Base-by-base conservation (phyloP, 2,329 filamentous ascomycete genomes). In the Botryotinia globosa region DNA sequence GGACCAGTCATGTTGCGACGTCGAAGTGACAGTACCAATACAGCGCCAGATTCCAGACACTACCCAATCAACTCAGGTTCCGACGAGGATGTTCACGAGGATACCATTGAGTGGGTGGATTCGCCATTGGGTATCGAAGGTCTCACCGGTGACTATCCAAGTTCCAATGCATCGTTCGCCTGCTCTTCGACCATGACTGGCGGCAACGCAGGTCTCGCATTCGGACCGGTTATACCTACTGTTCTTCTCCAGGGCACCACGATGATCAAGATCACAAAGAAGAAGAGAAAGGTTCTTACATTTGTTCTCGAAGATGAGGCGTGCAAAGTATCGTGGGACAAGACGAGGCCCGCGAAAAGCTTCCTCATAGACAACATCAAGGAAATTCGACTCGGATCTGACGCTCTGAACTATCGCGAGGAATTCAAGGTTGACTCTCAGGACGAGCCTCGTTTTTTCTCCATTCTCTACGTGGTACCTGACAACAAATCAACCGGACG, bases 301-400 rank as follows among this genome's bases (percentile, higher is more conserved):
- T 85, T 91, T 48, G 89, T 91, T 69, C 89, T 98, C 37, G 94
- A 98, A 78, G 87, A 92, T 37, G 92, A 95, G 79, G 88, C 92
- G 2, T 94, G 92, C 74, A 96, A 94, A 81, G 92, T 99, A 37
- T 92, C 88, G 39, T 98, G 95, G 95, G 92, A 97, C 81, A 88
- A 90, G 64, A 89, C 87, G 14, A 90, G 93, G 51, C 90, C 92
- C 1, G 88, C 90, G 37, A 98, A 98, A 81, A 90, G 89, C 70
- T 92, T 99, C 76, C 97, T 97, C 81, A 93, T 99, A 75, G 96
- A 99, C 79, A 94, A 98, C 81, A 95, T 99, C 78, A 92, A 93
- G 79, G 94, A 97, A 79, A 94, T 98, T 65, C 90, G 94, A 75
- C 89, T 91, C 48, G 94, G 93, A 29, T 88, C 88, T 20, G 93